A percentile compares a stretch with the other conserved stretches of the same genome.
phyloP scores from a whole-genome alignment of 2,329 filamentous ascomycete genomes.

The Aspergillus transmontanensis region DNA sequence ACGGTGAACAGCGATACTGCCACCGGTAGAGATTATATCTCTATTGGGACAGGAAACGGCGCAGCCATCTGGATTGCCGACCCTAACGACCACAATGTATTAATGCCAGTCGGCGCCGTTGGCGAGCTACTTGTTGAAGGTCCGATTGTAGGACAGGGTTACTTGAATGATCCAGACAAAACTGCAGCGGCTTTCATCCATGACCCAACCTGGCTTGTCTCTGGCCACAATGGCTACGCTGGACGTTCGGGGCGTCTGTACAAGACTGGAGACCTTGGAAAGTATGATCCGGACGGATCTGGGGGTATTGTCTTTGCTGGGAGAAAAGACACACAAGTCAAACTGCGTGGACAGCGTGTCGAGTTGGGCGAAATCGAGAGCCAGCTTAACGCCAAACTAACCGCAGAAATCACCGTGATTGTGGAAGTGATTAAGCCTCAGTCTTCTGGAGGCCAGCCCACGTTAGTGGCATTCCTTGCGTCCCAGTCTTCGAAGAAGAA shows the following conservation, averaged over 20 bases:
- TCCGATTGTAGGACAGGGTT: slow-evolving; percentile 51
- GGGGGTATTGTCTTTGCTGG: slow-evolving; percentile 42
- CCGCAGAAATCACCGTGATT: slow-evolving; percentile 42
- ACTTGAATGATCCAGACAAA: slow-evolving; percentile 44
- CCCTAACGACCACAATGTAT: slow-evolving; percentile 37
- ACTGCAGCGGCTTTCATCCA: slow-evolving; percentile 41
- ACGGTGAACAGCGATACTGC: slow-evolving; percentile 41
- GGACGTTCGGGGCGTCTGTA: slow-evolving; percentile 40
- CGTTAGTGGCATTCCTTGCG: slow-evolving; percentile 35
- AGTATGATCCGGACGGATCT: slow-evolving; percentile 41
- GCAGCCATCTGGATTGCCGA: slow-evolving; percentile 45
- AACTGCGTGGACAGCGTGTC: slow-evolving; percentile 46
- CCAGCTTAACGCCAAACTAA: slow-evolving; percentile 33
- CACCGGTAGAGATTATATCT: slow-evolving; percentile 38
- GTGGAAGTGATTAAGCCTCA: slow-evolving; percentile 51
- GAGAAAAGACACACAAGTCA: slow-evolving; percentile 45
- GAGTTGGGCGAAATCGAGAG: slow-evolving; percentile 47
- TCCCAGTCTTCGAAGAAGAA: slow-evolving; percentile 25
- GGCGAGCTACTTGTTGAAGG: slow-evolving; percentile 54
- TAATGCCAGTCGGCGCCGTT: slow-evolving; percentile 47
- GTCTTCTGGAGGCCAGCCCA: slow-evolving; percentile 30
- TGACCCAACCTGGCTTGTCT: slow-evolving; percentile 40
- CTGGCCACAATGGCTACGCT: slow-evolving; percentile 24
- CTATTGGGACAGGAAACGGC: slow-evolving; percentile 42
- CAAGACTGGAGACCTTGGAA: slow-evolving; percentile 44